Conservation (phyloP, 768 basidiomycete genomes). For the Hydnomerulius pinastri region DNA sequence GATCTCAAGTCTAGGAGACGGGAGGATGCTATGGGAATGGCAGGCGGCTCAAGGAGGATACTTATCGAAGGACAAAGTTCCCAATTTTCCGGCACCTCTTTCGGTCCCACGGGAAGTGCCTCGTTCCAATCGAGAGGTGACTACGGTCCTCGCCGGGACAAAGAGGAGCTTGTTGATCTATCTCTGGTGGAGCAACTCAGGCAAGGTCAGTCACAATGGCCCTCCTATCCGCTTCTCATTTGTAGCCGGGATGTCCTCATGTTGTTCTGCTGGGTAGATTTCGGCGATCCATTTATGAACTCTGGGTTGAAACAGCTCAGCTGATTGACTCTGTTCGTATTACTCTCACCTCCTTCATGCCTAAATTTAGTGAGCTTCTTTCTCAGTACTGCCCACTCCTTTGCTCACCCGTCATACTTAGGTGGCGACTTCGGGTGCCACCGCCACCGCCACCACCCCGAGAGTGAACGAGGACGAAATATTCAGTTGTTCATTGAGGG, state of each 20-base stretch:
- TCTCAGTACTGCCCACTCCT: not conserved
- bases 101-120: slow-evolving; percentile 17
- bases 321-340: slow-evolving; percentile 4
- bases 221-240: slow-evolving; percentile 1
- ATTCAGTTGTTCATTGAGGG: not conserved
- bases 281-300: slow-evolving; percentile 58
- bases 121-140: slow-evolving; percentile 35
- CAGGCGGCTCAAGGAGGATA: slow-evolving; percentile 24
- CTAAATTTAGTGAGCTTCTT: slow-evolving; percentile 9
- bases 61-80: slow-evolving; percentile 22
- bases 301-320: slow-evolving; percentile 29
- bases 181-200: slow-evolving; percentile 52
- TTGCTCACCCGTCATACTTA: slow-evolving; percentile 4
- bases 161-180: slow-evolving; percentile 56
- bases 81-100: slow-evolving; percentile 6
- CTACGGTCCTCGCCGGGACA: slow-evolving; percentile 48
- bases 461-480: not conserved
- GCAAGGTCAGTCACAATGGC: slow-evolving; percentile 42
- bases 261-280: slow-evolving; percentile 36
- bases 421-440: not conserved
- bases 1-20: slow-evolving; percentile 54
- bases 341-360: not conserved
- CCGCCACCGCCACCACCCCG: too few relatives aligned
- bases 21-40: slow-evolving; percentile 38
- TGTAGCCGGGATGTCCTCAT: not conserved